Conservation (phyloP, 352 stramenopile species). For the Thalassiosira hispida region DNA sequence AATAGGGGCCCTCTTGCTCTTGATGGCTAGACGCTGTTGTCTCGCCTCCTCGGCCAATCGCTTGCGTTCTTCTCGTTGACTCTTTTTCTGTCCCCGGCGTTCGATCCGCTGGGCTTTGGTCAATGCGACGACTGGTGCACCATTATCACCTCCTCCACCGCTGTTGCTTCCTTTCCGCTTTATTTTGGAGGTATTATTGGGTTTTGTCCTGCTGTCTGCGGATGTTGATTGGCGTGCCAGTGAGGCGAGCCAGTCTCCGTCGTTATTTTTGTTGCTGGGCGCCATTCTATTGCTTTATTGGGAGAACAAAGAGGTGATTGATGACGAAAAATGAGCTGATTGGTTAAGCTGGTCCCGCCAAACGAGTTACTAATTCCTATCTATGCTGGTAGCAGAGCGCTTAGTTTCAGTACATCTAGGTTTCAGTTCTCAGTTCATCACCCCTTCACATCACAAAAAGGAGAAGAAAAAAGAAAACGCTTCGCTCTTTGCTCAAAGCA, state of each 20-base stretch:
- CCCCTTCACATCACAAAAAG: too few species aligned
- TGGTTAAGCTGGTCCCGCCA: too few species aligned
- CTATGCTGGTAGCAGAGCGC: too few species aligned
- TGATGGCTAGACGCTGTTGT: constrained; percentile 11
- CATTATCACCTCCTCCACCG: neutral
- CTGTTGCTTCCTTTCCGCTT: neutral
- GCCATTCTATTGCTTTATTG: neutral
- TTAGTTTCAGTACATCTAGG: too few species aligned
- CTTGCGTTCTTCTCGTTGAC: constrained; percentile 52
- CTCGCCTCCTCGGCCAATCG: constrained; percentile 18
- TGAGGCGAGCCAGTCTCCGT: constrained; percentile 61
- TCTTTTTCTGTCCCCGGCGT: constrained; percentile 59
- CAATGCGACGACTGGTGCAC: neutral
- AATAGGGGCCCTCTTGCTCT: constrained; percentile 9
- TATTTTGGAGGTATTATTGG: constrained; percentile 16
- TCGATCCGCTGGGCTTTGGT: constrained; percentile 66
- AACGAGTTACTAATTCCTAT: too few species aligned
- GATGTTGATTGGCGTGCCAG: constrained; percentile 54
- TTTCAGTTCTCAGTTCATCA: too few species aligned
- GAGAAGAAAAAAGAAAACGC: too few species aligned
- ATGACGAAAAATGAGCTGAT: too few species aligned
- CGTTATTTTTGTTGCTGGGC: constrained; percentile 4
- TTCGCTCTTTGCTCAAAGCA: too few species aligned
- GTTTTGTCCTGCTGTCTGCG: constrained; percentile 7
- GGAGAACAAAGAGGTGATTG: constrained; percentile 4